These are phyloP conservation scores for Skeletonema menzelii DNA, from an alignment of 108 stramenopile species.

Conservation along the genomic window DNA sequence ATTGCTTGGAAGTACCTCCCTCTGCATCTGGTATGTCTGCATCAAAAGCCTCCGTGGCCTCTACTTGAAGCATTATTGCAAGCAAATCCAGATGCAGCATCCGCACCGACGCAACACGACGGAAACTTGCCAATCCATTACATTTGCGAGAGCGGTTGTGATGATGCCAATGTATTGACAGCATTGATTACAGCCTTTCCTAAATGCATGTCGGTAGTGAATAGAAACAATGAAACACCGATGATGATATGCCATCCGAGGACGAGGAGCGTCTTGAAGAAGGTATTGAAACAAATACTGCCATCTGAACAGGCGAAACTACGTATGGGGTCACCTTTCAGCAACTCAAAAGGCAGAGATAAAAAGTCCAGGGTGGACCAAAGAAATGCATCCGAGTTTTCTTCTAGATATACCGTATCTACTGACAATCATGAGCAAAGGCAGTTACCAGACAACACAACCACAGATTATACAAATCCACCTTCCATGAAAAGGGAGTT, in stretches of 20 bases:
- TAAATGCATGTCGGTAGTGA: conserved; percentile 28
- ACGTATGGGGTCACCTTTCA: background rate
- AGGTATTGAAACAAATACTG: conserved; percentile 26
- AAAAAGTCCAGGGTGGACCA: background rate
- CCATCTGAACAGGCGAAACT: background rate
- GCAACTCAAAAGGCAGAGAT: background rate
- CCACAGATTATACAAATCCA: conserved; percentile 5
- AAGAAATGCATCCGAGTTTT: background rate
- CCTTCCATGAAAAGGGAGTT: background rate
- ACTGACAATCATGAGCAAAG: background rate
- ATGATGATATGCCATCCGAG: conserved; percentile 38
- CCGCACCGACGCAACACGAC: conserved; percentile 39
- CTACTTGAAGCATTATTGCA: conserved; percentile 37
- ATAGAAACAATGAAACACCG: conserved; percentile 32
- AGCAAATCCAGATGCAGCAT: conserved; percentile 40
- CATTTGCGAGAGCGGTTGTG: conserved; percentile 49
- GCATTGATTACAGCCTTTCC: conserved; percentile 38
- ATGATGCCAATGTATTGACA: conserved; percentile 31
- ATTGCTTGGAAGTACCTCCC: conserved; percentile 55
- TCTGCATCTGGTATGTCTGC: conserved; percentile 51
- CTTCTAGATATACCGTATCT: background rate
- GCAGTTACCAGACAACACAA: background rate
- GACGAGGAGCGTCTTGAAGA: conserved; percentile 39
- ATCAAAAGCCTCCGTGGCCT: conserved; percentile 34
- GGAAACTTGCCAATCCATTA: conserved; percentile 57